Evolutionary conservation across 257 asterid species (phyloP), one percentile per base, ranked within the genome.

Genomic region (Anisodus tanguticus): DNA sequence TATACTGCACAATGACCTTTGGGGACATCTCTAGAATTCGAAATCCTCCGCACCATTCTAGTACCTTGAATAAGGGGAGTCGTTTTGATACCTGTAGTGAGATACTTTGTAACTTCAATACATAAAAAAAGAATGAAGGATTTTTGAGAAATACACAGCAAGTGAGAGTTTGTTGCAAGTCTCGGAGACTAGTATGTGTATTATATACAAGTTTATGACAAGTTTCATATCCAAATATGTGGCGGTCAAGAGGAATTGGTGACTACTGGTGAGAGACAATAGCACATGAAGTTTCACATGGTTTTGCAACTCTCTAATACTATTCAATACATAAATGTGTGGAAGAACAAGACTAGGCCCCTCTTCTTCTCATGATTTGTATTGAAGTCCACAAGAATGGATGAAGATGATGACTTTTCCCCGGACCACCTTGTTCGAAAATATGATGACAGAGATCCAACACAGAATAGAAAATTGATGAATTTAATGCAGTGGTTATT

Each of bases 1-100:
- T 71, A 72, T 72, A 72, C 80, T 47, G 19, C 19, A 49, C 43
- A 74, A 47, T 19, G 43, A 47, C 80, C 80, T 4, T 45, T 71
- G 2, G 58, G 10, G n/a, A 71, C 31, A 47, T 10, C 59, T 72
- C 17, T 6, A 0, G 10, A 9, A 1, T 4, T 43, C n/a, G 80
- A n/a, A 9, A 9, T 45, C 80, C 39, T 71, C 10, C 80, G 9
- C 1, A 47, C 2, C 11, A 19, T 2, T 31, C 3, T n/a, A 49
- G 5, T 22, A 74, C 6, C 80, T 22, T 22, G 26, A 49, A 74
- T 10, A 11, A 47, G 10, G 1, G 7, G 60, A 80, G 68, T 76
- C 63, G 37, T 31, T 71, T 84, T 72, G 41, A 10, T 72, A 10
- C n/a, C 57, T 6, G 47, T 72, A 9, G 13, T 72, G 59, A 0